Conservation (phyloP, 2,329 filamentous ascomycete species). For the Aspergillus calidoustus region DNA sequence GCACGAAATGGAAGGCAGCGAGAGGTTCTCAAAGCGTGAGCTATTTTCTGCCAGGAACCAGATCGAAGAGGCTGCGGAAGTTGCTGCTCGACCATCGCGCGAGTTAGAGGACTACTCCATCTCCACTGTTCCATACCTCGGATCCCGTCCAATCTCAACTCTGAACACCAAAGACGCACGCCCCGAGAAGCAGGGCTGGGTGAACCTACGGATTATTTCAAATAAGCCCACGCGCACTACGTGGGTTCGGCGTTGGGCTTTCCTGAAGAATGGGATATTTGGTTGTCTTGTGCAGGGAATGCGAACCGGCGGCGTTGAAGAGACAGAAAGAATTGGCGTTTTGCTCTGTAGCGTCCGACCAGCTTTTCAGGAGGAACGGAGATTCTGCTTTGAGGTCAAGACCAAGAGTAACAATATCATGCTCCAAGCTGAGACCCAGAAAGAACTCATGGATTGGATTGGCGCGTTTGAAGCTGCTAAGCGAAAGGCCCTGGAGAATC, state of each 20-base stretch:
- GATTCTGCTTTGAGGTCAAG: constrained; percentile 98
- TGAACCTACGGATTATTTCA: constrained; percentile 78
- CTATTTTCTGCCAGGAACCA: constrained; percentile 77
- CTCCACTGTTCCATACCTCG: constrained; percentile 86
- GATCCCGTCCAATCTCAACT: constrained; percentile 68
- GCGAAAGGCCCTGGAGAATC: constrained; percentile 83
- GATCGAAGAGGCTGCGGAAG: constrained; percentile 77
- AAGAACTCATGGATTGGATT: constrained; percentile 92
- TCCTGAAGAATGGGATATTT: constrained; percentile 93
- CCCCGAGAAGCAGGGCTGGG: constrained; percentile 90
- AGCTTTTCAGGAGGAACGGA: constrained; percentile 86
- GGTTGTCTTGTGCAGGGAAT: constrained; percentile 87
- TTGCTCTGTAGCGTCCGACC: constrained; percentile 91
- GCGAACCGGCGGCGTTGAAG: constrained; percentile 81
- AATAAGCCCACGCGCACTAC: constrained; percentile 88
- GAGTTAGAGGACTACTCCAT: constrained; percentile 92
- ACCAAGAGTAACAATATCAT: constrained; percentile 91
- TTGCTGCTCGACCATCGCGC: constrained; percentile 75
- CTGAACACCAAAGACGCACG: constrained; percentile 58
- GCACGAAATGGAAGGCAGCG: constrained; percentile 90
- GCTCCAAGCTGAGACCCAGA: constrained; percentile 90
- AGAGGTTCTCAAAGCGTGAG: constrained; percentile 80
- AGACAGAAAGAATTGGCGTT: constrained; percentile 95
- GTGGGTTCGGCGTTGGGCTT: constrained; percentile 94
- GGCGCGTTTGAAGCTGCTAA: constrained; percentile 93